A percentile compares a stretch with the other conserved stretches of the same genome.
Conservation (phyloP, 2,329 filamentous ascomycete genomes). For the Penicillium sp. region DNA sequence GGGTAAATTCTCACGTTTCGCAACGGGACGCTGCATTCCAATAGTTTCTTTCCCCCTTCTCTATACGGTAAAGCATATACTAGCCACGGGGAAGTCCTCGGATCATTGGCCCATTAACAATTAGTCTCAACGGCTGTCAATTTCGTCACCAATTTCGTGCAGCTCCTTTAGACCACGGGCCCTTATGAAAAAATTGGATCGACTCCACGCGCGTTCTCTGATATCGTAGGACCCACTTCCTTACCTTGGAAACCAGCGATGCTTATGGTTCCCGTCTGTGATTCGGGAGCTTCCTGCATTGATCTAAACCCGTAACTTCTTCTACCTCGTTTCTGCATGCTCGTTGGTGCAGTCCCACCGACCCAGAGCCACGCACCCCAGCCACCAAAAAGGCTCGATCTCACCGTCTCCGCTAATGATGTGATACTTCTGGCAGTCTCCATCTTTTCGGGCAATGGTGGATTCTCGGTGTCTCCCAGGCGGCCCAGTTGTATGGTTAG, state of each 20-base stretch:
- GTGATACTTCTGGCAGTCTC: conserved; percentile 18
- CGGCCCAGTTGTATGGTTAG: conserved; percentile 21
- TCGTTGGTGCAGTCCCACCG: conserved; percentile 30
- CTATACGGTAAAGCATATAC: background rate
- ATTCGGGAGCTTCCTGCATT: conserved; percentile 27
- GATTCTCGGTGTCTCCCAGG: conserved; percentile 3
- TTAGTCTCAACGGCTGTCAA: background rate
- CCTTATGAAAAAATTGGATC: background rate
- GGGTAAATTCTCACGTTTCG: background rate
- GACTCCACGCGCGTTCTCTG: background rate
- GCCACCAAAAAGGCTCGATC: conserved; percentile 30
- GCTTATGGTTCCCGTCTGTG: conserved; percentile 19
- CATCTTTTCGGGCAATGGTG: conserved; percentile 19
- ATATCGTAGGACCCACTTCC: conserved; percentile 11
- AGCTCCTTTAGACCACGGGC: background rate
- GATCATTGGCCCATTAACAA: background rate
- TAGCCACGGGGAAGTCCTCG: background rate
- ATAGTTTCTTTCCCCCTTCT: conserved; percentile 1
- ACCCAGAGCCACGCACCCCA: conserved; percentile 22
- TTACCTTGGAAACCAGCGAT: conserved; percentile 6
- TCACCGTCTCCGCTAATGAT: conserved; percentile 33
- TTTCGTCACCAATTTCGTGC: background rate
- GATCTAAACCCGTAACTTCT: conserved; percentile 19
- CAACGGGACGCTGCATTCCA: conserved; percentile 7
- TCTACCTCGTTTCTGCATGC: conserved; percentile 24